These are phyloP conservation scores for Dothistroma septosporum DNA, from an alignment of 2,329 filamentous ascomycete genomes.

Conservation along the genomic window DNA sequence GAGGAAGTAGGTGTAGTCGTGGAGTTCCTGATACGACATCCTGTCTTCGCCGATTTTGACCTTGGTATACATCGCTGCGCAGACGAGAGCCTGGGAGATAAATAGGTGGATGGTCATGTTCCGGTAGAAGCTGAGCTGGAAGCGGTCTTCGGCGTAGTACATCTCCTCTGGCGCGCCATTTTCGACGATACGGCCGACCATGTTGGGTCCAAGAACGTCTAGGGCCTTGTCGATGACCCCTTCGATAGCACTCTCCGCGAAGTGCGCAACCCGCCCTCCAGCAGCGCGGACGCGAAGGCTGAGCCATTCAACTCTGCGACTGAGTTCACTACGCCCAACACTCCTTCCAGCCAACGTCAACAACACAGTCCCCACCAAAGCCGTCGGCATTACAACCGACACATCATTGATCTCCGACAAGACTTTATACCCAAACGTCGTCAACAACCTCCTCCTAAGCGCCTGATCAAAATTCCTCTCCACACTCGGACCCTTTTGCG, in stretches of 20 bases:
- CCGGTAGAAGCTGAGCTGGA: conserved; percentile 95
- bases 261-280: conserved; percentile 89
- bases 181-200: conserved; percentile 66
- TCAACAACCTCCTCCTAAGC: conserved; percentile 63
- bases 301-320: conserved; percentile 86
- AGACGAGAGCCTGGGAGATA: conserved; percentile 86
- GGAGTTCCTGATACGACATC: conserved; percentile 63
- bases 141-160: conserved; percentile 87
- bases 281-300: conserved; percentile 75
- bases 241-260: conserved; percentile 72
- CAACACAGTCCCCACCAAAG: conserved; percentile 87
- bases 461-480: conserved; percentile 44
- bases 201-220: conserved; percentile 82
- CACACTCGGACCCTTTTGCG: conserved; percentile 27
- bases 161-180: conserved; percentile 82
- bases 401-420: conserved; percentile 92
- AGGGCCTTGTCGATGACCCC: conserved; percentile 84
- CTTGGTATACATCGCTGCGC: conserved; percentile 80
- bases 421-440: conserved; percentile 87
- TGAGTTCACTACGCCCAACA: conserved; percentile 80
- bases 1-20: conserved; percentile 78
- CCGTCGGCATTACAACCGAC: conserved; percentile 96
- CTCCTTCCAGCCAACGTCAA: conserved; percentile 87
- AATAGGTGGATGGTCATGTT: conserved; percentile 99
- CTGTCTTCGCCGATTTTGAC: conserved; percentile 83